Evolutionary conservation across 805 yeast genomes (phyloP).

Genomic region (Saccharomycopsis javanensis): DNA sequence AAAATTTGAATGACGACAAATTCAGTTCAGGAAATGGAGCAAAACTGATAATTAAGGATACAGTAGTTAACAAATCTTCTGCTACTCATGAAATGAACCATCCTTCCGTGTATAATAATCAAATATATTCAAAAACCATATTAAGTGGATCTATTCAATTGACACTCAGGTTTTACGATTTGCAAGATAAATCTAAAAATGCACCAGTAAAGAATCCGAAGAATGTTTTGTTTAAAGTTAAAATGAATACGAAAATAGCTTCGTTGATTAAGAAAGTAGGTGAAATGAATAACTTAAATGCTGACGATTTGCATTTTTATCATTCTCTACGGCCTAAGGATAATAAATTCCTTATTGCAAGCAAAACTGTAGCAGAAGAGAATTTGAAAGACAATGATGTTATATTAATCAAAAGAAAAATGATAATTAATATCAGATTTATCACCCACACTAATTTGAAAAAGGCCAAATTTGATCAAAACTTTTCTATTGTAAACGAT

Average conservation of each 20-base stretch:
- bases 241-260: conserved; percentile 10
- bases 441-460: background rate
- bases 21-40: background rate
- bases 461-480: conserved; percentile 3
- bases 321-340: background rate
- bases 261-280: conserved; percentile 13
- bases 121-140: background rate
- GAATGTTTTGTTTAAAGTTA: conserved; percentile 14
- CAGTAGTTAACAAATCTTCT: background rate
- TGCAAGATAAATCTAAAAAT: conserved; percentile 7
- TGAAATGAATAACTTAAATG: background rate
- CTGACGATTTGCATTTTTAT: conserved; percentile 15
- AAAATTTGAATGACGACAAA: background rate
- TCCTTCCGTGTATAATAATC: background rate
- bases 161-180: conserved; percentile 12
- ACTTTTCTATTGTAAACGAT: background rate
- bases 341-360: conserved; percentile 8
- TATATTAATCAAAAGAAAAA: conserved; percentile 11
- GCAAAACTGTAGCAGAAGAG: conserved; percentile 8
- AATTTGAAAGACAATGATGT: conserved; percentile 10
- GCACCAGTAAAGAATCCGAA: background rate
- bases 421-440: conserved; percentile 11
- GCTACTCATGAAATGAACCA: background rate
- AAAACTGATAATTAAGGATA: background rate
- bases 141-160: conserved; percentile 9